Evolutionary conservation across 768 basidiomycete genomes (phyloP), one percentile per base, ranked within the genome.

Genomic region (Brasilioporus rufonigricans): DNA sequence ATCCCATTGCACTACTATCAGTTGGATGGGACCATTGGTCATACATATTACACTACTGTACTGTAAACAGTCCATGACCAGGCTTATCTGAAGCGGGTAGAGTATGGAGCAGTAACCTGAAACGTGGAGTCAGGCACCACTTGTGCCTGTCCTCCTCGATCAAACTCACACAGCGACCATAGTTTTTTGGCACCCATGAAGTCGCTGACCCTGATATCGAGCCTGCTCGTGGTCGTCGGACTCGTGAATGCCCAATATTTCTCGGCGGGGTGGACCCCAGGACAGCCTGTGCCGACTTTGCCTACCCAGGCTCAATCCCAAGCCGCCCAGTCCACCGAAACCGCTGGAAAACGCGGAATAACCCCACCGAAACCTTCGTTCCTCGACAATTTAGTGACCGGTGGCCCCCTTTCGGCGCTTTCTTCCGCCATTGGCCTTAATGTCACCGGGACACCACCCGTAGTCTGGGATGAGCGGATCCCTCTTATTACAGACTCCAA

Each of bases 401-500:
- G 76, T 0, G 77, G 75, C 21, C 85, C 87, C 29, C 70, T 87
- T 5, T 76, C 76, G 27, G 74, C 74, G 1, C 56, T 91, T 13
- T 78, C 89, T 61, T 68, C 73, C 12, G 75, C 77, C 50, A 63
- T 82, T 33, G 91, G 90, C n/a, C 67, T 93, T 26, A 92, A 93
- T 65, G 73, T 91, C 59, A 83, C 85, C 2, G 84, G 86, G 61
- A 72, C 62, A 38, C 46, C 73, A 40, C 68, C 64, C 32, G 64
- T 69, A 8, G 53, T 62, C 45, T 93, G 89, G 90, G 89, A 92
- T 62, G 71, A 75, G 12, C 81, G 90, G 27, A 80, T 95, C 38
- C 82, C 86, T 24, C 74, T 93, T 35, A 83, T 96, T 70, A 91
- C 87, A 48, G 93, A 95, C 70, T 78, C 85, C 46, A 94, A 91